phyloP scores from a whole-genome alignment of 2,329 filamentous ascomycete species.

The Stagonosporopsis chrysanthemi region DNA sequence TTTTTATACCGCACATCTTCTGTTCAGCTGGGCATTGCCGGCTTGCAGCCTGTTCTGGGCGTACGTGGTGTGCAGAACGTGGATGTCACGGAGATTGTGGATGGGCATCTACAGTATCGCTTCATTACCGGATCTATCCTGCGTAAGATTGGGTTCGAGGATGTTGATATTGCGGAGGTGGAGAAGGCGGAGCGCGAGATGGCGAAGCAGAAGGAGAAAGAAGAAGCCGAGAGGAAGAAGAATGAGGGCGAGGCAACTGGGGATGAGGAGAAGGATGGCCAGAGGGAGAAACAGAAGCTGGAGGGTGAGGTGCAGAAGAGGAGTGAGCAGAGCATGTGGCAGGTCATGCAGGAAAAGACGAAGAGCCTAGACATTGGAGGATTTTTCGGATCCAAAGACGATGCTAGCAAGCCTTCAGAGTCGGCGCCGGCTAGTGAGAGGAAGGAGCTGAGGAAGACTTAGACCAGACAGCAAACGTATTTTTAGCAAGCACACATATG shows the following conservation, averaged over 20 bases:
- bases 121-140: conserved; percentile 61
- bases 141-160: conserved; percentile 61
- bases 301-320: conserved; percentile 54
- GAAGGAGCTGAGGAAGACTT: conserved; percentile 8
- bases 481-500: neutral
- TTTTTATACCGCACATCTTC: conserved; percentile 87
- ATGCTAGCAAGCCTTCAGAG: neutral
- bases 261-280: conserved; percentile 26
- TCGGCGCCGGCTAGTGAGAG: neutral
- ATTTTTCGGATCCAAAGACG: conserved; percentile 16
- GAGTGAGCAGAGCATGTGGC: conserved; percentile 54
- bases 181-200: conserved; percentile 55
- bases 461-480: neutral
- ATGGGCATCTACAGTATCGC: conserved; percentile 60
- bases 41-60: conserved; percentile 74
- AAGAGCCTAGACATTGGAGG: conserved; percentile 33
- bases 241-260: conserved; percentile 34
- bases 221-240: conserved; percentile 49
- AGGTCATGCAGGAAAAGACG: conserved; percentile 54
- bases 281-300: conserved; percentile 48
- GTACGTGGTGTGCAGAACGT: conserved; percentile 71
- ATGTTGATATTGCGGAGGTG: conserved; percentile 58
- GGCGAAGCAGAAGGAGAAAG: conserved; percentile 54
- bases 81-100: conserved; percentile 59
- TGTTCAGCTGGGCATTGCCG: conserved; percentile 82